Evolutionary conservation across 371 early-diverging fungal genomes (phyloP).

Genomic region (Syncephalastrum monosporum): DNA sequence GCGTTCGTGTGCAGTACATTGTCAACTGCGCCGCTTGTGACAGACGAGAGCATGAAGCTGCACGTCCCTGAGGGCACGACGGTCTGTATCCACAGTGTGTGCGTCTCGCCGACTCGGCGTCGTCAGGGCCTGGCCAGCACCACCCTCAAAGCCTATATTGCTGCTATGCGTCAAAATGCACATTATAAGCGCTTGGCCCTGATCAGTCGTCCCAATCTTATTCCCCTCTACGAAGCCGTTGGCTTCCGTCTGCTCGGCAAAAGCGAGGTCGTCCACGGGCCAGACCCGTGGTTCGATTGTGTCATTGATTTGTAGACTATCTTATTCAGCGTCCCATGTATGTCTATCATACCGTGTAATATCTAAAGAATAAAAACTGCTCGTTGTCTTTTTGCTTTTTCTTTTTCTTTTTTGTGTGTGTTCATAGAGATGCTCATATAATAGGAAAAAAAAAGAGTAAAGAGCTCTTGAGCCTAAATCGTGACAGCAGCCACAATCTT

Average conservation of each 20-base stretch:
- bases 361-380: background rate
- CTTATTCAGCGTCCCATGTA: background rate
- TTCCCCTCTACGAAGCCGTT: slow-evolving; percentile 58
- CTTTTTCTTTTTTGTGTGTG: too few relatives aligned
- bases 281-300: slow-evolving; percentile 58
- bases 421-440: background rate
- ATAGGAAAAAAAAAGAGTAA: too few relatives aligned
- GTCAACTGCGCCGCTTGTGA: slow-evolving; percentile 41
- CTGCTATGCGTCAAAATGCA: slow-evolving; percentile 29
- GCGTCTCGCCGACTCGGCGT: slow-evolving; percentile 49
- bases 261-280: slow-evolving; percentile 66
- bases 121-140: slow-evolving; percentile 58
- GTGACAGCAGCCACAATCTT: background rate
- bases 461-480: background rate
- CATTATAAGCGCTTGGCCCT: slow-evolving; percentile 52
- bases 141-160: slow-evolving; percentile 50
- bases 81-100: slow-evolving; percentile 71
- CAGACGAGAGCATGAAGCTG: slow-evolving; percentile 63
- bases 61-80: slow-evolving; percentile 65
- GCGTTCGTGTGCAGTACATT: slow-evolving; percentile 66
- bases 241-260: slow-evolving; percentile 59
- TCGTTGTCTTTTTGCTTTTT: too few relatives aligned
- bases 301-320: slow-evolving; percentile 26
- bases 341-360: background rate
- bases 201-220: slow-evolving; percentile 53